Conservation (phyloP, 225 moss, liverwort and hornwort genomes). For the Takakia lepidozioides region DNA sequence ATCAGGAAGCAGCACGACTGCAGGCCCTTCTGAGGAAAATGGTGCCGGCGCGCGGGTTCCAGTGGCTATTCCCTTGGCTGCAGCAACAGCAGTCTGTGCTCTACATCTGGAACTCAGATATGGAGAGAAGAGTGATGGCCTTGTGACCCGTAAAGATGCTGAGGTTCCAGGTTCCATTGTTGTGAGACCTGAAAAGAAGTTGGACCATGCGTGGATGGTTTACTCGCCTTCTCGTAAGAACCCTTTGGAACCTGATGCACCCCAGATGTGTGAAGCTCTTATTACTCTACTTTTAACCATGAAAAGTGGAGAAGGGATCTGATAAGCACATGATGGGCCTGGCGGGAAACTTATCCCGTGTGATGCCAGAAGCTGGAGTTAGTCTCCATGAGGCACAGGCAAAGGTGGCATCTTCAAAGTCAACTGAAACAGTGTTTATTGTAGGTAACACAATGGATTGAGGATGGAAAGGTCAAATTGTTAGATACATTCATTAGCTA, state of each 20-base stretch:
- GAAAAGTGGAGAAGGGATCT: conserved; percentile 23
- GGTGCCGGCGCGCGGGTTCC: conserved; percentile 46
- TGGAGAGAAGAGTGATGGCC: conserved; percentile 88
- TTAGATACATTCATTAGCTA: no score
- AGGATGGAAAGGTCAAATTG: no score
- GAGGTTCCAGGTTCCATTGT: conserved; percentile 92
- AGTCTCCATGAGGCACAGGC: no score
- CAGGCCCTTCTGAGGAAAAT: conserved; percentile 12
- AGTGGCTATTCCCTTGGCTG: conserved; percentile 76
- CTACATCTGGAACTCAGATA: conserved; percentile 84
- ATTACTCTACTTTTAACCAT: conserved; percentile 67
- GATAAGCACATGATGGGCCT: no score
- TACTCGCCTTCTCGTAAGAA: conserved; percentile 79
- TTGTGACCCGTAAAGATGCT: conserved; percentile 86
- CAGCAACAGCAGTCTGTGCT: conserved; percentile 90
- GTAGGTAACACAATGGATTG: no score
- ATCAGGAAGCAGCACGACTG: conserved; percentile 28
- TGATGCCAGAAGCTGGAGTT: no score
- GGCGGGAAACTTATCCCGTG: no score
- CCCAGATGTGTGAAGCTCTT: conserved; percentile 95
- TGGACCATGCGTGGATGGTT: conserved; percentile 99
- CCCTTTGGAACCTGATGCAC: conserved; percentile 67
- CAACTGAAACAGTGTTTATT: no score
- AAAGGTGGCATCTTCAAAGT: no score
- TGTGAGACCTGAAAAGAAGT: conserved; percentile 77